phyloP scores from a whole-genome alignment of 2,329 filamentous ascomycete species.

The Drechslerella coelobrocha region DNA sequence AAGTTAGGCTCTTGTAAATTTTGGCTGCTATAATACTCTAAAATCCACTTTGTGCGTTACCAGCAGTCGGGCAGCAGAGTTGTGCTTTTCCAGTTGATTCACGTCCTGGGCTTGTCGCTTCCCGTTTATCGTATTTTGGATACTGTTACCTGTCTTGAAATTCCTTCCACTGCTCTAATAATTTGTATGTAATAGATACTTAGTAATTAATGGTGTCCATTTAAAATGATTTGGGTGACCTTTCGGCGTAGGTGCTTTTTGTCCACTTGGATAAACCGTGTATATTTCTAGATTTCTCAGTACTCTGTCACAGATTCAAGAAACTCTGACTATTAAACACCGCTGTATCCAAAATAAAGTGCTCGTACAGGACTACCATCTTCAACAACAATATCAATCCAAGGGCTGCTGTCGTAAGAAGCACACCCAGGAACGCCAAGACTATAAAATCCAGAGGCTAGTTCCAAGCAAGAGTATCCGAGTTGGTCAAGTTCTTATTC shows the following conservation, averaged over 20 bases:
- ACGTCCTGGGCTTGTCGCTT: neutral
- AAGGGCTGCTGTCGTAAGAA: neutral
- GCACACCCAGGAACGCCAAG: neutral
- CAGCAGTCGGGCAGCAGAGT: neutral
- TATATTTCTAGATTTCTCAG: neutral
- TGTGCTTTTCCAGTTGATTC: constrained; percentile 6
- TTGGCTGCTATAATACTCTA: neutral
- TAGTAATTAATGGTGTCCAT: constrained; percentile 22
- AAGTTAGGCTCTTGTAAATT: neutral
- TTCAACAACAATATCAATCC: neutral
- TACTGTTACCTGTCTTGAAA: constrained; percentile 14
- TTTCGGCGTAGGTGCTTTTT: neutral
- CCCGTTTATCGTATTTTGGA: constrained; percentile 2
- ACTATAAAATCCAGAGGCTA: constrained; percentile 2
- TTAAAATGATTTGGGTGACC: neutral
- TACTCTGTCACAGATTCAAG: neutral
- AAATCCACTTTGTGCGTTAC: constrained; percentile 9
- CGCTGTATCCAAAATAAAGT: neutral
- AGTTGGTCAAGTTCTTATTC: constrained; percentile 24
- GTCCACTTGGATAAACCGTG: neutral
- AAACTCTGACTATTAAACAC: neutral
- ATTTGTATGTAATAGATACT: constrained; percentile 51
- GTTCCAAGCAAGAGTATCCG: constrained; percentile 50
- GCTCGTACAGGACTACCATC: neutral
- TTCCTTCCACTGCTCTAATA: constrained; percentile 22